Base-by-base conservation (phyloP, 2,329 filamentous ascomycete species). In the Xylariaceae sp. region DNA sequence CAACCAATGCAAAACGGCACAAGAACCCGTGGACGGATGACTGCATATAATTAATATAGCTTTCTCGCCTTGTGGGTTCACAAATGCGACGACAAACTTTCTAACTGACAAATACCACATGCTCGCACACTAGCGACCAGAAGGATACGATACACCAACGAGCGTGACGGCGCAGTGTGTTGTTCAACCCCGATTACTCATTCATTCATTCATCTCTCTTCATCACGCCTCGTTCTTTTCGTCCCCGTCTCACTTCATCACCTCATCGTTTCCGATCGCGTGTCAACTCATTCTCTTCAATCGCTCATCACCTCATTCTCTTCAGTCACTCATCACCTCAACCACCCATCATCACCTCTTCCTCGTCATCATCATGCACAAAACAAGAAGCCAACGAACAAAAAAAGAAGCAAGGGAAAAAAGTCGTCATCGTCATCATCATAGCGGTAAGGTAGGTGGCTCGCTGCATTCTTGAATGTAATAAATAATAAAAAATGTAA, bases 321-420 rank as follows among this genome's bases (percentile, higher is more conserved):
- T 10, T 13, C 32, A 34, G 13, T 10, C 3, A 12, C 32, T 9
- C 32, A 26, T 26, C 5, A 9, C 32, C 7, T 34, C 32, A 34
- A 12, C 32, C 13, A 10, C 32, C 7, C 32, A 34, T 34, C 32
- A 13, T 34, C 58, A 55, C 51, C 2, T 53, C 54, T 52, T 41
- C 40, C 15, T 37, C 44, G 26, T 52, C 45, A 37, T 52, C 49
- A 45, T 37, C 29, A 51, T 46, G 5, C 42, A 32, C 21, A 49
- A 60, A 61, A 60, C 62, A 52, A 61, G 59, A 21, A 32, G 56
- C 44, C 49, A 56, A 56, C 51, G 39, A 55, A 37, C 13, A 49
- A 26, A 37, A n/a, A 26, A 26, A 39, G 44, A 47, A 40, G 46
- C 32, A 55, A 50, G 50, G 12, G n/a, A n/a, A 22, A 21, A 21